Evolutionary conservation across 2,329 filamentous ascomycete species (phyloP).

Genomic region (Aspergillus phoenicis): DNA sequence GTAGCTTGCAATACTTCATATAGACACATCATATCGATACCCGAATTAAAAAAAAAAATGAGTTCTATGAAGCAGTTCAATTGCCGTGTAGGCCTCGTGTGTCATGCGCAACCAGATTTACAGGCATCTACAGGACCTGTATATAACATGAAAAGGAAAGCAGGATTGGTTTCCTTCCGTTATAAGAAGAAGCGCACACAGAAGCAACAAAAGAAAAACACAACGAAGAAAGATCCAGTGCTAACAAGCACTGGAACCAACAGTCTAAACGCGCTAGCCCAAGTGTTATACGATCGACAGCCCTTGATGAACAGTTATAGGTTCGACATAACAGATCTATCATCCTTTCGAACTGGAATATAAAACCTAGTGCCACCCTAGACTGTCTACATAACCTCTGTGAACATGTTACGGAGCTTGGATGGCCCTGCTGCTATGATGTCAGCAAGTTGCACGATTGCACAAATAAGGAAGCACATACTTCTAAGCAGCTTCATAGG

Average conservation of each 20-base stretch:
- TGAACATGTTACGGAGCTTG: conserved; percentile 45
- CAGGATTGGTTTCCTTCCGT: neutral
- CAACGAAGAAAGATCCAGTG: conserved; percentile 19
- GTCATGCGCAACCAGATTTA: neutral
- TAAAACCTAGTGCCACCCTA: conserved; percentile 31
- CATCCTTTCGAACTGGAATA: conserved; percentile 30
- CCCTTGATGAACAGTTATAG: conserved; percentile 16
- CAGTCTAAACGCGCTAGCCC: conserved; percentile 24
- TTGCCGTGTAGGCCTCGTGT: neutral
- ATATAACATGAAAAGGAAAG: neutral
- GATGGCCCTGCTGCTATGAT: conserved; percentile 40
- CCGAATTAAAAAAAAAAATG: neutral
- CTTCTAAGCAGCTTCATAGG: conserved; percentile 44
- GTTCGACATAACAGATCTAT: conserved; percentile 22
- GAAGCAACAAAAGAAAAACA: neutral
- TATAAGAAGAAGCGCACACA: neutral
- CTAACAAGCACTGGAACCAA: conserved; percentile 18
- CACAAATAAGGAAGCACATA: conserved; percentile 23
- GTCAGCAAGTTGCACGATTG: neutral
- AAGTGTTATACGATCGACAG: conserved; percentile 22
- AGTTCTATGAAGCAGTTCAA: neutral
- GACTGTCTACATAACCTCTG: conserved; percentile 29
- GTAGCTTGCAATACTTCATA: neutral
- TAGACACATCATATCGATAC: neutral
- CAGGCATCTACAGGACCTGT: neutral